Base-by-base conservation (phyloP, 495 filamentous ascomycete species). In the Tuber brumale region DNA sequence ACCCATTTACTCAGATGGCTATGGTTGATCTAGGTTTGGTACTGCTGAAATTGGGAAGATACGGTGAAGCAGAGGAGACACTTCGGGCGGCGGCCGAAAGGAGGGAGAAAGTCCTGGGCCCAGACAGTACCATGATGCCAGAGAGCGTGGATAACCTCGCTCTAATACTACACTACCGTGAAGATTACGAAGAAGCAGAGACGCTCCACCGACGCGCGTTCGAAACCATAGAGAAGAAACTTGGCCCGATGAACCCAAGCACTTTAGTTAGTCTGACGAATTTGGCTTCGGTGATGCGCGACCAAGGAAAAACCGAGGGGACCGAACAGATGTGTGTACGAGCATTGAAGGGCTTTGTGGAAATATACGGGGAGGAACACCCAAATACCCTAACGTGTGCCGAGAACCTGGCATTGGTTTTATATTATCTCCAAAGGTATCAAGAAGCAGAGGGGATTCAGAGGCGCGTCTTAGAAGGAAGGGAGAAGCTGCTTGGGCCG, bases 141-240 rank as follows among this genome's bases (percentile, higher is more conserved):
- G 72, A 0, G 3, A 84, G 46, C 77, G 80, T 81, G 74, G 77
- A 76, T 69, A 81, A 70, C 70, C 80, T 83, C 46, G 83, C 80
- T 19, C 44, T 74, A 21, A 23, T 83, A 16, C 78, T 85, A 8
- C 27, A 76, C 21, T 31, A 74, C 14, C 78, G 82, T 35, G 84
- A 82, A 12, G 79, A 83, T 27, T 84, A 83, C 70, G 70, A 84
- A 66, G 85, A 86, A 66, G 83, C 84, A 0, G 84, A 85, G 57
- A 31, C 41, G n/a, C 69, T 83, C 21, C 72, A 83, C 41, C 80
- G 76, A 69, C 73, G 73, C 21, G 72, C 70, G 19, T 72, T 85
- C 42, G 78, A 81, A 31, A 46, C 76, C 51, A 43, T 79, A 14
- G 80, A 83, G 75, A 77, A 76, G 46, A 77, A 78, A 48, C 75